Base-by-base conservation (phyloP, 176 grass and related monocot genomes). In the Carex cristatella region DNA sequence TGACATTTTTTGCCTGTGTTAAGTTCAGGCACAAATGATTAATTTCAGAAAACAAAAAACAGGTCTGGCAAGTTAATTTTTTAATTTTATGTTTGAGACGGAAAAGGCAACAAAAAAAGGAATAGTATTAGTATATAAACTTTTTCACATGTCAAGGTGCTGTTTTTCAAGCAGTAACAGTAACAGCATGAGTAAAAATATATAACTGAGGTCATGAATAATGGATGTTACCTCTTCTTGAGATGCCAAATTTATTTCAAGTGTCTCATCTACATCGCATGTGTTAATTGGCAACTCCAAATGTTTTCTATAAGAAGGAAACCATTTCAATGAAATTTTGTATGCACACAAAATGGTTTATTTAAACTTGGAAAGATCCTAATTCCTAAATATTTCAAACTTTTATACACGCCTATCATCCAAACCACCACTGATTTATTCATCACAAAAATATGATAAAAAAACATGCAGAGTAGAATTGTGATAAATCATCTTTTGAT, bases 171-270 rank as follows among this genome's bases (percentile, higher is more conserved):
- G 68, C 23, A 48, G 1, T 49, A 46, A 19, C 44, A 46, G 44
- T 23, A 23, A 23, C n/a, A 23, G 23, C 23, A 23, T 23, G 23
- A 23, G 23, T 23, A 23, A 37, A 68, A 35, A 37, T 42, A 42
- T 42, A 42, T 7, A 18, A 14, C 8, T 42, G 67, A n/a, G 13
- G 6, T 5, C 0, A 18, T 70, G 67, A 70, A 42, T 15, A 74
- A 27, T 53, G 54, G 1, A 18, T 61, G 58, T 28, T 66, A 82
- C 80, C 80, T 82, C 80, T 82, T 35, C 19, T 62, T 61, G 61
- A 66, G 80, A 82, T 82, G 80, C 42, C 58, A 66, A 67, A 67
- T 82, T 67, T 82, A 82, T 62, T 66, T 82, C 71, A 76, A 54
- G 71, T 54, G n/a, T 10, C 10, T 76, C 70, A 30, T 75, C 80